Conservation (phyloP, 2,329 filamentous ascomycete species). For the Colletotrichum nymphaeae region DNA sequence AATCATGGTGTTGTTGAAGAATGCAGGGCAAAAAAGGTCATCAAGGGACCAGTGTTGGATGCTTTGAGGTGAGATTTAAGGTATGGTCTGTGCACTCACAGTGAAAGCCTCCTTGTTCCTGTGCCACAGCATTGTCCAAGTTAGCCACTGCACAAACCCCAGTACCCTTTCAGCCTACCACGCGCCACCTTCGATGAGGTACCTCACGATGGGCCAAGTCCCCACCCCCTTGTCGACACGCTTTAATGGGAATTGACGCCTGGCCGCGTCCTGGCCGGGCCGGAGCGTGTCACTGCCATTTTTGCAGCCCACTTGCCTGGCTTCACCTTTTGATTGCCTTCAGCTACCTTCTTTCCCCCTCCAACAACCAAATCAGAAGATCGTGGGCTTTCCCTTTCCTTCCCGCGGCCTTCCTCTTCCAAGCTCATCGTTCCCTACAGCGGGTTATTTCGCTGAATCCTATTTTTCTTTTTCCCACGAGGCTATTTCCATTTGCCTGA, state of each 20-base stretch:
- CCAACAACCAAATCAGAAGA: slow-evolving; percentile 11
- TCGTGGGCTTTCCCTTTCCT: slow-evolving; percentile 10
- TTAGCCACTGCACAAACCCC: neutral
- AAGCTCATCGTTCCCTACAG: neutral
- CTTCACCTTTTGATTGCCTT: neutral
- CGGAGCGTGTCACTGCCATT: slow-evolving; percentile 33
- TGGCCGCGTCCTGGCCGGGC: slow-evolving; percentile 22
- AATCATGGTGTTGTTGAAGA: neutral
- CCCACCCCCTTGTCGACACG: slow-evolving; percentile 28
- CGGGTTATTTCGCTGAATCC: neutral
- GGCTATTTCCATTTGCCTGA: neutral
- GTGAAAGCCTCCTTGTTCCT: neutral
- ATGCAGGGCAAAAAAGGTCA: neutral
- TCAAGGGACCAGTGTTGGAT: neutral
- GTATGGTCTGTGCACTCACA: slow-evolving; percentile 23
- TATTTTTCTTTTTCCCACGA: neutral
- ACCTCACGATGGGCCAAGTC: neutral
- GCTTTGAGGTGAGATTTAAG: slow-evolving; percentile 18
- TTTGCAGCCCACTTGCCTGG: slow-evolving; percentile 31
- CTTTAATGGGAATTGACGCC: slow-evolving; percentile 30
- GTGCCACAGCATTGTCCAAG: neutral
- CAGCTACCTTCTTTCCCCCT: neutral
- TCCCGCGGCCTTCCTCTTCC: neutral
- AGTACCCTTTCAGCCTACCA: neutral
- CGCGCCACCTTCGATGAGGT: neutral